These are phyloP conservation scores for Euphrasia confusa DNA, from an alignment of 257 asterid species.

Conservation along the genomic window DNA sequence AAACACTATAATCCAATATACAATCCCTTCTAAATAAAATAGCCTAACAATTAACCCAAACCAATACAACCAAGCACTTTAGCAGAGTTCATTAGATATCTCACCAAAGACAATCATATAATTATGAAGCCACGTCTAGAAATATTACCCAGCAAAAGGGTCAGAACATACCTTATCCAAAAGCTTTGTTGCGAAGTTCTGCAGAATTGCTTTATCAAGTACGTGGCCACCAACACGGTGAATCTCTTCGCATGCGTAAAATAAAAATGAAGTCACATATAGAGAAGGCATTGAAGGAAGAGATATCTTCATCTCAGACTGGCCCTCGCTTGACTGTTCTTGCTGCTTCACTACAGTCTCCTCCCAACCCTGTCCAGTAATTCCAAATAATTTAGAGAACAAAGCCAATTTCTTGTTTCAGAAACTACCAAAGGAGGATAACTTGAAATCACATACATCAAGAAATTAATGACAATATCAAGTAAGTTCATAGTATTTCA, in stretches of 20 bases:
- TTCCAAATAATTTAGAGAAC: slow-evolving; percentile 24
- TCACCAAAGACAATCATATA: slow-evolving; percentile 35
- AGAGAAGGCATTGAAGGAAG: slow-evolving; percentile 98
- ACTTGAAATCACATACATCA: background rate
- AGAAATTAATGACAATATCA: slow-evolving; percentile 14
- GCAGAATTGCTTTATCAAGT: slow-evolving; percentile 74
- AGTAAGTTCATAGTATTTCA: slow-evolving; percentile 14
- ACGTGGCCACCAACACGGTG: slow-evolving; percentile 96
- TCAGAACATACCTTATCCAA: slow-evolving; percentile 60
- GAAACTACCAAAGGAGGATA: slow-evolving; percentile 16
- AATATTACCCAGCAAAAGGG: slow-evolving; percentile 17
- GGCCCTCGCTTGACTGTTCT: slow-evolving; percentile 63
- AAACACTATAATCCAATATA: background rate
- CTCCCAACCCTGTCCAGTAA: slow-evolving; percentile 87
- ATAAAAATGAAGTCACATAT: slow-evolving; percentile 66
- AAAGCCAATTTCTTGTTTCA: slow-evolving; percentile 9
- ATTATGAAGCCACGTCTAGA: slow-evolving; percentile 16
- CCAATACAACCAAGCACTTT: background rate
- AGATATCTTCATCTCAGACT: slow-evolving; percentile 73
- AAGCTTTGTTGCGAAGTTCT: slow-evolving; percentile 72
- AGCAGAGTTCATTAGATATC: slow-evolving; percentile 31
- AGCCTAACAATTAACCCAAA: slow-evolving; percentile 9
- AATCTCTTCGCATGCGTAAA: slow-evolving; percentile 90
- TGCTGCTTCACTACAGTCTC: slow-evolving; percentile 86
- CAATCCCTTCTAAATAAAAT: slow-evolving; percentile 3